phyloP scores from a whole-genome alignment of 768 basidiomycete genomes.

The Tylopilus plumbeoviolaceoides region DNA sequence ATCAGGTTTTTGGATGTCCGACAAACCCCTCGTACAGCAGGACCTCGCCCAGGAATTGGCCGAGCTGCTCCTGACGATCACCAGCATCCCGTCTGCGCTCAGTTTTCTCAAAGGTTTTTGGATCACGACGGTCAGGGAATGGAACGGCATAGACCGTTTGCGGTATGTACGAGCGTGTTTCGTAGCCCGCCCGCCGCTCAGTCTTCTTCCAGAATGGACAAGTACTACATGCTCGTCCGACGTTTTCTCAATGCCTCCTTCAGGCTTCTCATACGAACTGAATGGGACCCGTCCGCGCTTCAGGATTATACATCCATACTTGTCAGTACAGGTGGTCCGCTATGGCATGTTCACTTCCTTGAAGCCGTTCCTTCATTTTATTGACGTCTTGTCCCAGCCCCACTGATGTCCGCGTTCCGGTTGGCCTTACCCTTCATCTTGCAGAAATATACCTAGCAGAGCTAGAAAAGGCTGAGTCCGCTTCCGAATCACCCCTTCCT shows the following conservation, averaged over 20 bases:
- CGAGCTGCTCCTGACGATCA: slow-evolving; percentile 70
- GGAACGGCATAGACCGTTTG: slow-evolving; percentile 88
- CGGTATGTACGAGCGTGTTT: slow-evolving; percentile 47
- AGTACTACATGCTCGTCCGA: slow-evolving; percentile 93
- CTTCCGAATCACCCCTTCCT: slow-evolving; percentile 29
- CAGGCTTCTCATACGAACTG: slow-evolving; percentile 62
- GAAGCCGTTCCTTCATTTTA: not conserved
- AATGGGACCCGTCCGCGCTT: slow-evolving; percentile 61
- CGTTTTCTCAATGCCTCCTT: slow-evolving; percentile 86
- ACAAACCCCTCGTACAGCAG: slow-evolving; percentile 96
- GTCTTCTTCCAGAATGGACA: slow-evolving; percentile 70
- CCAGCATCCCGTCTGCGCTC: slow-evolving; percentile 53
- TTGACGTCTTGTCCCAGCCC: slow-evolving; percentile 41
- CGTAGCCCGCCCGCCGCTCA: not conserved
- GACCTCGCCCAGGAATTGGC: slow-evolving; percentile 83
- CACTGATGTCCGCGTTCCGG: slow-evolving; percentile 67
- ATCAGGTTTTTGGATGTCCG: slow-evolving; percentile 98
- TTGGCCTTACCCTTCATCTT: slow-evolving; percentile 79
- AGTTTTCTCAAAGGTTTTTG: slow-evolving; percentile 87
- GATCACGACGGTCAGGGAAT: slow-evolving; percentile 86
- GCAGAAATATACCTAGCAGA: slow-evolving; percentile 90
- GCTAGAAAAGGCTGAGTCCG: slow-evolving; percentile 61
- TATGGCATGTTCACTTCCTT: slow-evolving; percentile 54
- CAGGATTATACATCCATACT: slow-evolving; percentile 69
- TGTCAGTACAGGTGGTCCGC: slow-evolving; percentile 63